These are phyloP conservation scores for Yamadazyma jaroonii DNA, from an alignment of 1,139 yeast species.

Conservation along the genomic window DNA sequence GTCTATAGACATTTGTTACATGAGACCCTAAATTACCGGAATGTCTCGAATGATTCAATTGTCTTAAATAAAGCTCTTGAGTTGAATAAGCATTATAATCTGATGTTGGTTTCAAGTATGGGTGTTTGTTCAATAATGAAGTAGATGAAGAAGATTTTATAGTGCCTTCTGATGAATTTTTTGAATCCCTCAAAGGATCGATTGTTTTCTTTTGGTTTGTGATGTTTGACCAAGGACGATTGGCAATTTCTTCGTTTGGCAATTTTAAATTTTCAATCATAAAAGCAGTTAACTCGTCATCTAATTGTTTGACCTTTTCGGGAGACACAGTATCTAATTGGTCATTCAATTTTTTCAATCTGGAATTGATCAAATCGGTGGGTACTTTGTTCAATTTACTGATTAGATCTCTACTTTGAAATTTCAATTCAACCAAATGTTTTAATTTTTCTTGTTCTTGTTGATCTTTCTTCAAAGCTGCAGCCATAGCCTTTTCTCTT, in stretches of 20 bases:
- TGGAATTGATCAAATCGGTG: slow-evolving; percentile 24
- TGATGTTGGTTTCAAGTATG: slow-evolving; percentile 42
- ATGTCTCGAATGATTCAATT: slow-evolving; percentile 49
- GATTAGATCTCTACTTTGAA: slow-evolving; percentile 26
- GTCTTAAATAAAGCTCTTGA: slow-evolving; percentile 77
- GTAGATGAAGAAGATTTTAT: slow-evolving; percentile 30
- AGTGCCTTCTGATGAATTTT: not conserved
- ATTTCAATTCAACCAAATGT: slow-evolving; percentile 35
- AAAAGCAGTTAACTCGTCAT: slow-evolving; percentile 42
- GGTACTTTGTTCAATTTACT: slow-evolving; percentile 38
- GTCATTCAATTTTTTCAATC: slow-evolving; percentile 29
- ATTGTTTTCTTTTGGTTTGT: slow-evolving; percentile 6
- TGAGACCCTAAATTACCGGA: slow-evolving; percentile 62
- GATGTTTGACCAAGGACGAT: slow-evolving; percentile 36
- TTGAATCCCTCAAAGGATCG: slow-evolving; percentile 5
- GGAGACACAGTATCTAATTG: slow-evolving; percentile 29
- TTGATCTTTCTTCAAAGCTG: slow-evolving; percentile 46
- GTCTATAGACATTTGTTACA: slow-evolving; percentile 62
- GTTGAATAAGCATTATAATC: slow-evolving; percentile 55
- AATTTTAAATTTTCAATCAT: slow-evolving; percentile 33
- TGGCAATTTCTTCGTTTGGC: slow-evolving; percentile 27
- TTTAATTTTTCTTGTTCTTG: slow-evolving; percentile 37
- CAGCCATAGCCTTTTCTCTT: slow-evolving; percentile 43
- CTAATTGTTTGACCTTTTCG: slow-evolving; percentile 38
- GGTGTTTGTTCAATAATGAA: slow-evolving; percentile 32